Conservation (phyloP, 1,284 basidiomycete genomes). For the Grifola frondosa region DNA sequence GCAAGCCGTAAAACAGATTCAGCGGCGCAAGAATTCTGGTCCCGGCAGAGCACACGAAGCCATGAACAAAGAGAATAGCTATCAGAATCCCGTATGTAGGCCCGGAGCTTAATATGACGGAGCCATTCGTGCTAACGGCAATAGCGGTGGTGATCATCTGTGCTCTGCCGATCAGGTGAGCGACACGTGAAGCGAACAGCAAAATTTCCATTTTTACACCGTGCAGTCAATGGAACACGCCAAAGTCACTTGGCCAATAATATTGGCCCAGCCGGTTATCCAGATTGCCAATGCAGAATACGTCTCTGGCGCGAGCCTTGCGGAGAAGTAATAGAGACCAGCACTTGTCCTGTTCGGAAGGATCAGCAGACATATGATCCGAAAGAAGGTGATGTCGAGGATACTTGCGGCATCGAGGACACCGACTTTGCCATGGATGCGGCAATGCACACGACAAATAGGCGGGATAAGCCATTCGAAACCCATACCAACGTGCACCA, state of each 20-base stretch:
- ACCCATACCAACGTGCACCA: conserved; percentile 72
- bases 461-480: conserved; percentile 76
- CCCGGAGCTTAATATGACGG: conserved; percentile 47
- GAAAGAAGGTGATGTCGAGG: neutral
- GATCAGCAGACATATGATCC: neutral
- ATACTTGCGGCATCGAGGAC: conserved; percentile 71
- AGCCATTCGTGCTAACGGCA: conserved; percentile 55
- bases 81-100: conserved; percentile 66
- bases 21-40: conserved; percentile 63
- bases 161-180: conserved; percentile 37
- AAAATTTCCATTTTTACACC: conserved; percentile 34
- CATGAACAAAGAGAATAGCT: conserved; percentile 59
- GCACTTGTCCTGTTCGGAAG: conserved; percentile 37
- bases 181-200: neutral
- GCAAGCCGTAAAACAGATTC: conserved; percentile 62
- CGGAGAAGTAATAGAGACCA: conserved; percentile 73
- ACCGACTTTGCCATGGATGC: conserved; percentile 68
- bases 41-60: conserved; percentile 68
- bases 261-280: conserved; percentile 72
- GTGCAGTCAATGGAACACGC: conserved; percentile 76
- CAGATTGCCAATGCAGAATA: conserved; percentile 66
- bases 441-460: conserved; percentile 66
- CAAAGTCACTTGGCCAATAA: conserved; percentile 59
- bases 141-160: conserved; percentile 76
- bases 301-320: conserved; percentile 61